Base-by-base conservation (phyloP, 306 rosid species). In the Lathyrus aphaca region DNA sequence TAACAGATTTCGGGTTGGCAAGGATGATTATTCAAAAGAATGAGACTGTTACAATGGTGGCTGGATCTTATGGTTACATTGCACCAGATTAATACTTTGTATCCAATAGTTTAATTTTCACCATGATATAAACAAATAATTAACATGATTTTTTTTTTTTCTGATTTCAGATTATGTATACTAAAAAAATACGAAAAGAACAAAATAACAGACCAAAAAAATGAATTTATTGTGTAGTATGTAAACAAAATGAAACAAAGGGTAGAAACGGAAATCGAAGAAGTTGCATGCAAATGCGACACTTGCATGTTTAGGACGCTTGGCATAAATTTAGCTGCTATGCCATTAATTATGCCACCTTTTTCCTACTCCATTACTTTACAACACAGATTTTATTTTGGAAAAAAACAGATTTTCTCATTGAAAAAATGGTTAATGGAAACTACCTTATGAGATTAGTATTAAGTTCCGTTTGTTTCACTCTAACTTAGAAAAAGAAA, bases 1-100 rank as follows among this genome's bases (percentile, higher is more conserved):
- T 91, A 32, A 95, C 95, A 4, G 99, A 95, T 81, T 95, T 91
- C n/a, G 97, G 97, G 56, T 80, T 91, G 83, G 99, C 97, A 0
- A 89, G 82, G 72, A 89, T 82, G 87, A 87, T 95, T 87, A 75
- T 83, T 62, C 91, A 82, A 1, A 89, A 88, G 84, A 84, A 86
- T 17, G 95, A 86, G 81, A 88, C 97, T 11, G 92, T 95, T 74
- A 87, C 99, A 4, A 83, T 74, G 72, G 94, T 95, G 46, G 96
- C 91, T 0, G 99, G 99, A 73, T 91, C 97, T 51, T 95, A 89
- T 3, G 99, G 99, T 64, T 95, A 95, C 29, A 95, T 95, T 5
- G 97, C 99, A 27, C 99, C 97, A 15, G 99, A 97, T 94, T 55
- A 76, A 91, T 89, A 27, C 19, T 66, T 40, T 66, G 79, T 54